Percentiles rank a stretch among this genome's conserved stretches.
These are phyloP conservation scores for Datura wrightii DNA, from an alignment of 257 asterid species.

Conservation along the genomic window DNA sequence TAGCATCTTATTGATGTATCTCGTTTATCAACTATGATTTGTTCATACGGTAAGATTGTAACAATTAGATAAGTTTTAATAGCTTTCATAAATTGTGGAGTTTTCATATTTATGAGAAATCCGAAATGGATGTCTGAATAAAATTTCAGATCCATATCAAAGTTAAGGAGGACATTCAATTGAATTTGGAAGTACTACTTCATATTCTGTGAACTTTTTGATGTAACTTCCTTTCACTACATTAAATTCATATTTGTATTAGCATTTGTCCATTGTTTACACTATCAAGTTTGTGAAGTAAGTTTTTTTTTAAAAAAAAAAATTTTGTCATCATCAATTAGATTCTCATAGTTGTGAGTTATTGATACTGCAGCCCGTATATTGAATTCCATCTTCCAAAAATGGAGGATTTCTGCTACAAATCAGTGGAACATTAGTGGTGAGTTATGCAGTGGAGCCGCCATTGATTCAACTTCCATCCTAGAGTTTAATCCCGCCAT, in stretches of 20 bases:
- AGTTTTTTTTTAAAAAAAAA: too few species aligned
- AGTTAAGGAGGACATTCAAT: too few species aligned
- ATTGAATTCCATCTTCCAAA: conserved; percentile 55
- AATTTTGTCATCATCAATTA: neutral
- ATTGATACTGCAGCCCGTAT: conserved; percentile 51
- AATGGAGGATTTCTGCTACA: conserved; percentile 46
- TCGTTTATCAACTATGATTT: too few species aligned
- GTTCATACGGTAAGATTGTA: too few species aligned
- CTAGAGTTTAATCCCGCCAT: conserved; percentile 51
- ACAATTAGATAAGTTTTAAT: too few species aligned
- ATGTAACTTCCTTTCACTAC: neutral
- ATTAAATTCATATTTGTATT: neutral
- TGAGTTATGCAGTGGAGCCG: conserved; percentile 65
- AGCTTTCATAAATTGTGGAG: too few species aligned
- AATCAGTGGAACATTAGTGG: conserved; percentile 67
- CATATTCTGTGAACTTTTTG: neutral
- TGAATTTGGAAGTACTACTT: too few species aligned
- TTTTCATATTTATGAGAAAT: too few species aligned
- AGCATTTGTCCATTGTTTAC: neutral
- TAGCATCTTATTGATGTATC: too few species aligned
- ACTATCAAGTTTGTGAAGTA: neutral
- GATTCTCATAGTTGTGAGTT: neutral
- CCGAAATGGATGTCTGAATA: too few species aligned
- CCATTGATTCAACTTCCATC: conserved; percentile 43
- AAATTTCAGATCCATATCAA: too few species aligned